Evolutionary conservation across 2,329 filamentous ascomycete genomes (phyloP).

Genomic region (Fusarium transvaalense): DNA sequence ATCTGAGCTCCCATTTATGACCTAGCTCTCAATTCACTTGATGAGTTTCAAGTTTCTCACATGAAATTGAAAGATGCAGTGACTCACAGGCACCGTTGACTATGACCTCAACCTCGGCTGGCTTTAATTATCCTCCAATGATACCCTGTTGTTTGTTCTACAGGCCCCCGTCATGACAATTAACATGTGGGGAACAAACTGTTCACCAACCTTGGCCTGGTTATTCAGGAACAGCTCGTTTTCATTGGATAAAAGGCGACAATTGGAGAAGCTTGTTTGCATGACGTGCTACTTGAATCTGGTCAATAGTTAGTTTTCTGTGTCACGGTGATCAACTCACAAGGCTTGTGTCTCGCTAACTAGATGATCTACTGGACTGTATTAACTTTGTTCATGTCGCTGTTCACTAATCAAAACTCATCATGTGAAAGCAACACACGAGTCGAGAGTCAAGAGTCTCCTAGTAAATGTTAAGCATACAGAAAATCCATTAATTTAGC

Average conservation of each 20-base stretch:
- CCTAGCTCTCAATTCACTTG: not conserved
- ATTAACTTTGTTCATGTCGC: rapidly evolving
- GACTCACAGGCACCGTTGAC: not conserved
- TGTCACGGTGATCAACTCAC: not conserved
- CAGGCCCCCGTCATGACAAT: not conserved
- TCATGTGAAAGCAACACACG: not conserved
- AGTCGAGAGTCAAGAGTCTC: not conserved
- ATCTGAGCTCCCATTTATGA: not conserved
- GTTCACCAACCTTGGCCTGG: not conserved
- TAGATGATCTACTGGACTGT: not conserved
- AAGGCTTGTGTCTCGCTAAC: not conserved
- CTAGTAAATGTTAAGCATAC: not conserved
- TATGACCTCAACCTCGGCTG: not conserved
- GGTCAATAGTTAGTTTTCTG: not conserved
- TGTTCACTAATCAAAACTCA: not conserved
- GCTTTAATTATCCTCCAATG: not conserved
- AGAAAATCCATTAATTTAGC: not conserved
- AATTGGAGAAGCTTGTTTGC: not conserved
- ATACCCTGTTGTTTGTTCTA: not conserved
- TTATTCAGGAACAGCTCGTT: not conserved
- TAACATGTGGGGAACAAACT: not conserved
- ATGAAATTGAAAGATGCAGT: not conserved
- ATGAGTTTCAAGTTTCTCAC: not conserved
- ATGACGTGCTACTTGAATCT: not conserved
- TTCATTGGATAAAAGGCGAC: not conserved